A percentile compares a stretch with the other conserved stretches of the same genome.
These are phyloP conservation scores for Ceratobasidium sp. DNA, from an alignment of 1,284 basidiomycete genomes.

Conservation along the genomic window DNA sequence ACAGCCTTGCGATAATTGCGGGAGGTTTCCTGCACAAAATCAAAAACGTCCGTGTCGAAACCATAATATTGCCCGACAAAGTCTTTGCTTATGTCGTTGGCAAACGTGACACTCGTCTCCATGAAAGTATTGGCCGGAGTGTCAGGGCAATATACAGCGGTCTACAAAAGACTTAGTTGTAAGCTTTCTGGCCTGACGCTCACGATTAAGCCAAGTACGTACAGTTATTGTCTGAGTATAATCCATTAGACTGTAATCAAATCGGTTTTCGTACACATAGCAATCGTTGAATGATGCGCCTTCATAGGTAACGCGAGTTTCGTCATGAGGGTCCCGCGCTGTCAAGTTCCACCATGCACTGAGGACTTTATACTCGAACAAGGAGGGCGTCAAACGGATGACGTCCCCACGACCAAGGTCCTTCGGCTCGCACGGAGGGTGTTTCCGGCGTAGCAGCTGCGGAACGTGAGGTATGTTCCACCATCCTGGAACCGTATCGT, in stretches of 20 bases:
- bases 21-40: background rate
- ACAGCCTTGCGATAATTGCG: slow-evolving; percentile 24
- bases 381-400: slow-evolving; percentile 11
- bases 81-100: slow-evolving; percentile 1
- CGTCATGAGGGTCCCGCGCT: background rate
- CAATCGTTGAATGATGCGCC: slow-evolving; percentile 13
- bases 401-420: slow-evolving; percentile 26
- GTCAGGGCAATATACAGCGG: slow-evolving; percentile 1
- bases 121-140: background rate
- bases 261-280: background rate
- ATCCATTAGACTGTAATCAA: background rate
- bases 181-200: background rate
- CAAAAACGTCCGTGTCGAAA: background rate
- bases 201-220: background rate
- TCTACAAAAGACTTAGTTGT: background rate
- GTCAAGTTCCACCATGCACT: slow-evolving; percentile 15
- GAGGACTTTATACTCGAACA: slow-evolving; percentile 38
- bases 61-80: slow-evolving; percentile 30
- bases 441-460: background rate
- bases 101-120: slow-evolving; percentile 18
- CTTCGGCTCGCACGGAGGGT: slow-evolving; percentile 11
- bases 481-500: slow-evolving; percentile 22
- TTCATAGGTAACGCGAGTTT: slow-evolving; percentile 3
- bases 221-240: slow-evolving; percentile 22
- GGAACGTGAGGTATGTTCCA: slow-evolving; percentile 3